A percentile compares a stretch with the other conserved stretches of the same genome.
These are phyloP conservation scores for Mastigamoeba balamuthi DNA, from an alignment of 78 protist species.

Conservation along the genomic window DNA sequence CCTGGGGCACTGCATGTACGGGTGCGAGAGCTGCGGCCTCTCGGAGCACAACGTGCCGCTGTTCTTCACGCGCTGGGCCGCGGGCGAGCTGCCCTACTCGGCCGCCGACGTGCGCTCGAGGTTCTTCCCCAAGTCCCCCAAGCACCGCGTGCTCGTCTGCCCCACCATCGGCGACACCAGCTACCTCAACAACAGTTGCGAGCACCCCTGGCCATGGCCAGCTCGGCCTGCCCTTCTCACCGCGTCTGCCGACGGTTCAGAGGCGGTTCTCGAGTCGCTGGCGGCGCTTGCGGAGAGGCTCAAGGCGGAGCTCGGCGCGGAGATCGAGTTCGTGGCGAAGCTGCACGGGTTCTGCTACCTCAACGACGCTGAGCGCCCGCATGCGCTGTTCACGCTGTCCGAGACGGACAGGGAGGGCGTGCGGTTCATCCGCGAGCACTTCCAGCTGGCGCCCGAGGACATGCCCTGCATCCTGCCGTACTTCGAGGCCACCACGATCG, in stretches of 20 bases:
- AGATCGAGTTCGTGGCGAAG: not conserved
- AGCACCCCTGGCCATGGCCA: too few relatives aligned
- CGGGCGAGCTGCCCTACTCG: not conserved
- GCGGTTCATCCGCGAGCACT: not conserved
- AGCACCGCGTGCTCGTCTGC: not conserved
- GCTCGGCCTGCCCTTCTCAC: too few relatives aligned
- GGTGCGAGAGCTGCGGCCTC: not conserved
- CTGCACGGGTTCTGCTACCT: not conserved
- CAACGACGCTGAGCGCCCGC: not conserved
- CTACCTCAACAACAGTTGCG: too few relatives aligned
- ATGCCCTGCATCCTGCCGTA: not conserved
- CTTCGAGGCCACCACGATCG: not conserved
- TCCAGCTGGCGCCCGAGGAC: too few relatives aligned
- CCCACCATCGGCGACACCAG: not conserved
- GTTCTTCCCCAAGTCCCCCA: not conserved
- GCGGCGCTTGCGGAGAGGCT: too few relatives aligned
- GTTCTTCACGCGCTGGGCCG: not conserved
- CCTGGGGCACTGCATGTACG: not conserved
- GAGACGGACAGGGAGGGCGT: not conserved
- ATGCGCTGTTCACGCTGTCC: not conserved
- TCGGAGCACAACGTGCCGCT: not conserved
- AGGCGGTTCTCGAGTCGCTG: too few relatives aligned
- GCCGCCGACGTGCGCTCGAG: not conserved
- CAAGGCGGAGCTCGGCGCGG: too few relatives aligned
- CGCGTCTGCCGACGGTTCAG: too few relatives aligned